These are phyloP conservation scores for Lanzia echinophila DNA, from an alignment of 2,329 filamentous ascomycete genomes.

Conservation along the genomic window DNA sequence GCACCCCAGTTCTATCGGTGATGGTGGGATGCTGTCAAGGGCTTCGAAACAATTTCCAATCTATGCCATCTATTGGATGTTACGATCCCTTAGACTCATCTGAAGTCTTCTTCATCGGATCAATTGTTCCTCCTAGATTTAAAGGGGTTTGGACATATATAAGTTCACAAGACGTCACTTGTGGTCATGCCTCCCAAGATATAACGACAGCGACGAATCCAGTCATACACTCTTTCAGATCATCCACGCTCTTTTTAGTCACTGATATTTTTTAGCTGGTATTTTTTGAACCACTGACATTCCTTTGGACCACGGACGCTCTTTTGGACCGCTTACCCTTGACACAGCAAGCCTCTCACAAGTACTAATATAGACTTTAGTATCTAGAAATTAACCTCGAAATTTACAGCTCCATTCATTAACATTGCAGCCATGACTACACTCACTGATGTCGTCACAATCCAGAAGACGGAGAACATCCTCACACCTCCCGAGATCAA, in stretches of 20 bases:
- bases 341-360: neutral
- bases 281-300: neutral
- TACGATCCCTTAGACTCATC: neutral
- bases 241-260: neutral
- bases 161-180: conserved; percentile 1
- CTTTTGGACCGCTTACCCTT: neutral
- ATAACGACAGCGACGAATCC: conserved; percentile 8
- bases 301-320: neutral
- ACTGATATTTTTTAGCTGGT: neutral
- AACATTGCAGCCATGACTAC: conserved; percentile 15
- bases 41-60: neutral
- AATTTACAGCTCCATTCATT: neutral
- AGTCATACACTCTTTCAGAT: conserved; percentile 6
- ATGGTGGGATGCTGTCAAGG: neutral
- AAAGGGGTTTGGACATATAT: neutral
- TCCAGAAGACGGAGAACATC: conserved; percentile 13
- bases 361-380: neutral
- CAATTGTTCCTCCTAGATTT: neutral
- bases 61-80: neutral
- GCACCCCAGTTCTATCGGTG: neutral
- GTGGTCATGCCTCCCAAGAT: conserved; percentile 1
- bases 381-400: neutral
- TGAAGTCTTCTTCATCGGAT: neutral
- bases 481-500: conserved; percentile 12
- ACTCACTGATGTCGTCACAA: conserved; percentile 14